phyloP scores from a whole-genome alignment of 78 protist genomes.

The slime mould (Dictyostelium discoideum) region DNA sequence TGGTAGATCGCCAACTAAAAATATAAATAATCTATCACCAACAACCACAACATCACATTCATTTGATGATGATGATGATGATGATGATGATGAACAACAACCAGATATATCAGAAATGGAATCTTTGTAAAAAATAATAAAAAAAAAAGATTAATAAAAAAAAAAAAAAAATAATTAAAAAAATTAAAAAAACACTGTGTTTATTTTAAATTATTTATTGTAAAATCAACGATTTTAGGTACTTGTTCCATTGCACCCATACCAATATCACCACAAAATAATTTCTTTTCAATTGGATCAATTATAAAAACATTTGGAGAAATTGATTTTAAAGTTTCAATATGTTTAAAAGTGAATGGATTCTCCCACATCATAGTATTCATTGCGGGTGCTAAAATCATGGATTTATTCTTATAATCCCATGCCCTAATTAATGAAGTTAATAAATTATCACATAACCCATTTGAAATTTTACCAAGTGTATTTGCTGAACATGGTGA shows the following conservation, averaged over 20 bases:
- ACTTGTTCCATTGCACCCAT: constrained; percentile 50
- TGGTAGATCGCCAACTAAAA: neutral
- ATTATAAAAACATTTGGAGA: constrained; percentile 64
- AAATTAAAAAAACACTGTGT: too few relatives aligned
- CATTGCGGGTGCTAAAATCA: constrained; percentile 96
- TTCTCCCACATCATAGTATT: constrained; percentile 96
- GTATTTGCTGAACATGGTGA: constrained; percentile 97
- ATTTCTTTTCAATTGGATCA: constrained; percentile 84
- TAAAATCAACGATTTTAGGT: neutral
- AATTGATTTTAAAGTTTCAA: constrained; percentile 14
- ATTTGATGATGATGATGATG: neutral
- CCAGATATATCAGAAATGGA: neutral
- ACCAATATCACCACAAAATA: constrained; percentile 93
- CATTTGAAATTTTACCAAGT: constrained; percentile 90
- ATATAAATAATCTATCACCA: neutral
- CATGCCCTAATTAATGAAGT: constrained; percentile 85
- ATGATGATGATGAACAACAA: neutral
- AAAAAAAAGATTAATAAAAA: neutral
- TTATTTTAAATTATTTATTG: neutral
- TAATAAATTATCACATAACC: constrained; percentile 92
- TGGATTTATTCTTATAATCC: constrained; percentile 75
- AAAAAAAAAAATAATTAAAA: neutral
- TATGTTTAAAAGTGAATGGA: constrained; percentile 88
- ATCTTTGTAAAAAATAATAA: neutral
- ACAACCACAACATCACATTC: neutral